Evolutionary conservation across 2,329 filamentous ascomycete genomes (phyloP).

Genomic region (Fusarium pseudocircinatum): DNA sequence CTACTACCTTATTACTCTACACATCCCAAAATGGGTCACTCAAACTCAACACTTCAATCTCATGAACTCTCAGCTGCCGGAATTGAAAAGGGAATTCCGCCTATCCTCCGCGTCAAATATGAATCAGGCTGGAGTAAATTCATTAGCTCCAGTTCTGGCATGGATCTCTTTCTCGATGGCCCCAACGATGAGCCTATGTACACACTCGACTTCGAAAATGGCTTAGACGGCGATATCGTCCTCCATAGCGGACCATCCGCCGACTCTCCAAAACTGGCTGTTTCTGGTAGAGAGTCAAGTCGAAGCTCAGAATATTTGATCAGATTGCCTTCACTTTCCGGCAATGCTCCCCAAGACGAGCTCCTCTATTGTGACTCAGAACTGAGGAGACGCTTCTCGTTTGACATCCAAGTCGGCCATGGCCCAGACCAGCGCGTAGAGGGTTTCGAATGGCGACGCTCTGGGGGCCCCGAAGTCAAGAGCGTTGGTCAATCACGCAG

Average conservation of each 20-base stretch:
- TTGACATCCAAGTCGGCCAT: slow-evolving; percentile 31
- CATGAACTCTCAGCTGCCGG: slow-evolving; percentile 13
- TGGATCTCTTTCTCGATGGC: slow-evolving; percentile 16
- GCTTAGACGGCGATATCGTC: slow-evolving; percentile 26
- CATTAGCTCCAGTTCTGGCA: not conserved
- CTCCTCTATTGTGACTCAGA: slow-evolving; percentile 19
- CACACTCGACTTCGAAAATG: slow-evolving; percentile 16
- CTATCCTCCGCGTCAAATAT: slow-evolving; percentile 22
- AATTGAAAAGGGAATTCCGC: slow-evolving; percentile 7
- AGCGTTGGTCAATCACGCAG: slow-evolving; percentile 27
- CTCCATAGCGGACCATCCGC: slow-evolving; percentile 26
- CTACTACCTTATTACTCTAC: not conserved
- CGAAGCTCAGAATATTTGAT: not conserved
- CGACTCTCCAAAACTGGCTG: slow-evolving; percentile 13
- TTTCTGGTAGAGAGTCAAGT: not conserved
- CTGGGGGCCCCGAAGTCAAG: slow-evolving; percentile 32
- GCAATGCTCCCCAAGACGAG: slow-evolving; percentile 2
- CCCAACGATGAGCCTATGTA: slow-evolving; percentile 24
- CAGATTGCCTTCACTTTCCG: slow-evolving; percentile 12
- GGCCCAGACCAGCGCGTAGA: slow-evolving; percentile 18
- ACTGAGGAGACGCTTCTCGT: slow-evolving; percentile 31
- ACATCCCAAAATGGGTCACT: slow-evolving; percentile 27
- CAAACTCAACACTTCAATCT: slow-evolving; percentile 19
- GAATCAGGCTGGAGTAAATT: slow-evolving; percentile 14
- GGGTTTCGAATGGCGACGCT: slow-evolving; percentile 39